Base-by-base conservation (phyloP, 345 rosid species). In the Heritiera littoralis region DNA sequence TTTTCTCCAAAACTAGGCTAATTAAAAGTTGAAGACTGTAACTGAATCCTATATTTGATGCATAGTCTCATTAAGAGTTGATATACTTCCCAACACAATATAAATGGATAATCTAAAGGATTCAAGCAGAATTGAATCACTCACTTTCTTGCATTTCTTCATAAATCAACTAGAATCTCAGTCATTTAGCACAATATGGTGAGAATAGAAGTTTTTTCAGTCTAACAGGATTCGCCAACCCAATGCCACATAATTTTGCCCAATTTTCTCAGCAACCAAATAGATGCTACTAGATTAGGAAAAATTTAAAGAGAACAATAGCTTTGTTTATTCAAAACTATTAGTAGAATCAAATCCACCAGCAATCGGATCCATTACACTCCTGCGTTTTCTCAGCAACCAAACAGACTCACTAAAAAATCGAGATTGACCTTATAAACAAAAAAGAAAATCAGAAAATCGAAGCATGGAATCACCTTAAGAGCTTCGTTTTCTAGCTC, bases 401-500 rank as follows among this genome's bases (percentile, higher is more conserved):
- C 51, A 51, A 81, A 58, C 40, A 72, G 35, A 67, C 23, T 40
- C 52, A 43, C 72, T 67, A 41, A 67, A n/a, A 4, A 5, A 20
- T 20, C 35, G 17, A 69, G 18, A 20, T 68, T 45, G 1, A 20
- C 35, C 55, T 68, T 45, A 45, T 23, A 69, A 46, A 6, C 58
- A 15, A 14, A 8, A 38, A 12, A 30, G 48, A 17, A 76, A 15
- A 40, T 7, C 65, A 60, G 5, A 55, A 55, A 78, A 54, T 11
- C 32, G 49, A 41, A 52, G 18, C 38, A 51, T 12, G 7, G 63
- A n/a, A 78, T 68, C 77, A 87, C 90, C 89, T 85, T 81, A 59
- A 87, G 86, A 86, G 86, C 41, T 71, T 78, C 82, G 77, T 91
- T 95, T 67, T 90, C 85, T 43, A 75, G 86, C 79, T 95, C 94